Base-by-base conservation (phyloP, 768 basidiomycete species). In the Rhizopogon vulgaris region DNA sequence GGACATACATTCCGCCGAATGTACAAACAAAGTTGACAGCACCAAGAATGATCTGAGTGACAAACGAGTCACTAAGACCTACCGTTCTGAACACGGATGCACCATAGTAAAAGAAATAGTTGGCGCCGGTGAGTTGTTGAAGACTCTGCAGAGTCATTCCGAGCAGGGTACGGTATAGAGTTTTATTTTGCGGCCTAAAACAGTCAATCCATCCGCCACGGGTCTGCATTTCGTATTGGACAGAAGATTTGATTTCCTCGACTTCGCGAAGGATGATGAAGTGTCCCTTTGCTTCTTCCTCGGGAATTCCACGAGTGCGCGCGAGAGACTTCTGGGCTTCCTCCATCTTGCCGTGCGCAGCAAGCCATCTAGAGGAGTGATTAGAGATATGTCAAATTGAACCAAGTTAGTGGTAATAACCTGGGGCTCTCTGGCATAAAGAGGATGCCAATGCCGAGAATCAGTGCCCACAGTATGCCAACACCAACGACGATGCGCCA, bases 1-100 rank as follows among this genome's bases (percentile, higher is more conserved):
- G 82, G 49, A 87, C 70, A 64, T 83, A 88, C 58, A 90, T 65
- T 1, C 87, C 87, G 32, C 81, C 78, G 67, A 86, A 86, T 10
- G 84, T 87, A 64, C 82, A 83, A 42, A 71, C 70, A 58, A 87
- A 85, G 66, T 87, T 87, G 63, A 87, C 84, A 3, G 77, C 78
- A 37, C 87, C 85, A 38, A 89, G 71, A 57, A 90, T 88, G 56
- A 88, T 84, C 57, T 90, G 87, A 1, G 82, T 82, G 43, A 87
- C 70, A 60, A 78, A 87, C 22, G 80, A 79, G 64, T 89, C 84
- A 7, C 64, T 45, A 56, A 87, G 77, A 24, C 87, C 87, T 22
- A 89, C 86, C 8, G 79, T 74, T 48, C 72, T 59, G 71, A 89
- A 87, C 50, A 86, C 70, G 0, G 84, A 84, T 1, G 85, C 83